Percentiles rank a stretch among this genome's conserved stretches.
These are phyloP conservation scores for Collybiopsis luxurians DNA, from an alignment of 768 basidiomycete species.

Conservation along the genomic window DNA sequence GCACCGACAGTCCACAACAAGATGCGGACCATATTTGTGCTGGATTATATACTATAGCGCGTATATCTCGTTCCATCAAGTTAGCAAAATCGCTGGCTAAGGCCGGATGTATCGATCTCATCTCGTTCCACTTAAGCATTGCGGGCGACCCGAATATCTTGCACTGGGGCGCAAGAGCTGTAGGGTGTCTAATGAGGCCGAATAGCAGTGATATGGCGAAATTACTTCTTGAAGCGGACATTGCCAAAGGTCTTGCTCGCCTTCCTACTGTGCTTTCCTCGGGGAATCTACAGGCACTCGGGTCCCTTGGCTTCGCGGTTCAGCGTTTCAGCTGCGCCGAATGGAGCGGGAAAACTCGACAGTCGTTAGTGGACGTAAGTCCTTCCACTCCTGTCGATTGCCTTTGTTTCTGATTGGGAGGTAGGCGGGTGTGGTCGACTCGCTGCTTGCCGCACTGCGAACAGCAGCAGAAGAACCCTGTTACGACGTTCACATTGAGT, in stretches of 20 bases:
- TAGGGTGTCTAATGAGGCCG: conserved; percentile 25
- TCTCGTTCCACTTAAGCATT: conserved; percentile 16
- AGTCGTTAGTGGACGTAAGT: conserved; percentile 19
- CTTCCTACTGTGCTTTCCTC: conserved; percentile 21
- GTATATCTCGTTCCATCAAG: conserved; percentile 23
- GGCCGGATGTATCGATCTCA: conserved; percentile 17
- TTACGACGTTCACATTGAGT: conserved; percentile 22
- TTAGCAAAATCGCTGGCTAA: conserved; percentile 20
- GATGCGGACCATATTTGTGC: conserved; percentile 19
- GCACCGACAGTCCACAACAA: conserved; percentile 7
- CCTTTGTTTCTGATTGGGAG: not conserved
- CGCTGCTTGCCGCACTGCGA: conserved; percentile 22
- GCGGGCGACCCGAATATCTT: conserved; percentile 19
- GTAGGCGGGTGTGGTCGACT: conserved; percentile 22
- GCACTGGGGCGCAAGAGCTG: conserved; percentile 18
- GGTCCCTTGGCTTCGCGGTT: conserved; percentile 23
- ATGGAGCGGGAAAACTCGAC: conserved; percentile 21
- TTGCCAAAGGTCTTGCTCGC: conserved; percentile 21
- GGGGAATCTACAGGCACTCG: conserved; percentile 22
- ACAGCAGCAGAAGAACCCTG: conserved; percentile 21
- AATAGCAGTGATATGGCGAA: conserved; percentile 23
- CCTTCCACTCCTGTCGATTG: not conserved
- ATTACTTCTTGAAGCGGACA: conserved; percentile 20
- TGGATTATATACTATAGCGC: conserved; percentile 20
- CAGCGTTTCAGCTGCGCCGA: conserved; percentile 24